Evolutionary conservation across 495 filamentous ascomycete genomes (phyloP), one percentile per base, ranked within the genome.

Genomic region (Mytilinidion resinicola): DNA sequence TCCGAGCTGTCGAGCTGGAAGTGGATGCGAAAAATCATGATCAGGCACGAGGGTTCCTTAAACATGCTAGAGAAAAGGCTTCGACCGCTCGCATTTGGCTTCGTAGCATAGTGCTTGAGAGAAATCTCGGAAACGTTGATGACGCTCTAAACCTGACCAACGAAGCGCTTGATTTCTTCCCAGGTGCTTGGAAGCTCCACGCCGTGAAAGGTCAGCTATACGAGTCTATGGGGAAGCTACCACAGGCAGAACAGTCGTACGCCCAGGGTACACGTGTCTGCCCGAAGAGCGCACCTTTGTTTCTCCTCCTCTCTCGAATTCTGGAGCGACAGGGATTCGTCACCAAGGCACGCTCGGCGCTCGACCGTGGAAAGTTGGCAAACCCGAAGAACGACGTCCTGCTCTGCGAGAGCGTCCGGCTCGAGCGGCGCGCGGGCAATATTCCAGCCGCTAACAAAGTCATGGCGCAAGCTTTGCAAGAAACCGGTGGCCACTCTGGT

Each of bases 181-280:
- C 95, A 10, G 82, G 82, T 48, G 82, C 86, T 1, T 83, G 89
- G 53, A 96, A 96, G 70, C 80, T 99, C 10, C 96, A 90, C 85
- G 96, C 96, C 89, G 89, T 96, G 77, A 99, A 97, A 73, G 93
- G 95, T 4, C 93, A 99, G 64, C 89, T 97, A 59, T 99, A 97
- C 79, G 88, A 96, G 64, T 75, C 81, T 14, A 80, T 88, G 51
- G 80, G 77, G 59, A 88, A 88, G 68, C 74, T 88, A 38, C 84
- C 88, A 0, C 87, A 95, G 68, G 93, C 95, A 4, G 82, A 91
- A 47, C 90, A 99, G 69, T 91, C 95, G 0, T 97, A 93, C 73
- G 82, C 82, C 60, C 87, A 88, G 37, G 93, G 95, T 42, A 95
- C 90, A 3, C 86, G 91, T 48, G 91, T 89, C 14, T 91, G 89